These are phyloP conservation scores for Ustilago sp. DNA, from an alignment of 1,284 basidiomycete genomes.

Conservation along the genomic window DNA sequence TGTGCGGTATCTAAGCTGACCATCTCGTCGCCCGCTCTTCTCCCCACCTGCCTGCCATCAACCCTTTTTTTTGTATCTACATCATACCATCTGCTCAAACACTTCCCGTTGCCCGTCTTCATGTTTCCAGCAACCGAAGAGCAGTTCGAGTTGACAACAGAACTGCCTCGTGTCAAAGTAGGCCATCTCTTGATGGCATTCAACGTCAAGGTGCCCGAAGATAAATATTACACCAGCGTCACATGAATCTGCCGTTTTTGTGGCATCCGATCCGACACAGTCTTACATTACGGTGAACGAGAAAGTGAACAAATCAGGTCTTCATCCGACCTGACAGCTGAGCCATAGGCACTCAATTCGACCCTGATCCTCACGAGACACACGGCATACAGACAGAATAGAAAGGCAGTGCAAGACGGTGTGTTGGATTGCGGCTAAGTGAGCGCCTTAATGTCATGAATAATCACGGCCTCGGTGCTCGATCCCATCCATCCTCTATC, in stretches of 20 bases:
- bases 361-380: no score
- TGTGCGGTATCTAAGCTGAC: no score
- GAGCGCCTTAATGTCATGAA: slow-evolving; percentile 60
- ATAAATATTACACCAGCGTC: not conserved
- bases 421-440: not conserved
- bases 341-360: no score
- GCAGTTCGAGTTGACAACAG: not conserved
- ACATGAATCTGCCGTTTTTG: not conserved
- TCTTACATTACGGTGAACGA: not conserved
- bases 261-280: not conserved
- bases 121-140: not conserved
- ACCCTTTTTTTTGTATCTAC: no score
- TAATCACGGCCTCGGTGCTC: slow-evolving; percentile 62
- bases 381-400: not conserved
- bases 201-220: not conserved
- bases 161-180: not conserved
- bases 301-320: not conserved
- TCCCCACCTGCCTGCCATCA: no score
- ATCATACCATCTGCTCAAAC: no score
- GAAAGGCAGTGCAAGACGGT: not conserved
- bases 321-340: no score
- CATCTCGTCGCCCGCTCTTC: no score
- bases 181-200: slow-evolving; percentile 2
- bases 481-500: slow-evolving; percentile 85
- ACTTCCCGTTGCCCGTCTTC: not conserved